phyloP scores from a whole-genome alignment of 495 filamentous ascomycete species.

The Aspergillus carlsbadensis region DNA sequence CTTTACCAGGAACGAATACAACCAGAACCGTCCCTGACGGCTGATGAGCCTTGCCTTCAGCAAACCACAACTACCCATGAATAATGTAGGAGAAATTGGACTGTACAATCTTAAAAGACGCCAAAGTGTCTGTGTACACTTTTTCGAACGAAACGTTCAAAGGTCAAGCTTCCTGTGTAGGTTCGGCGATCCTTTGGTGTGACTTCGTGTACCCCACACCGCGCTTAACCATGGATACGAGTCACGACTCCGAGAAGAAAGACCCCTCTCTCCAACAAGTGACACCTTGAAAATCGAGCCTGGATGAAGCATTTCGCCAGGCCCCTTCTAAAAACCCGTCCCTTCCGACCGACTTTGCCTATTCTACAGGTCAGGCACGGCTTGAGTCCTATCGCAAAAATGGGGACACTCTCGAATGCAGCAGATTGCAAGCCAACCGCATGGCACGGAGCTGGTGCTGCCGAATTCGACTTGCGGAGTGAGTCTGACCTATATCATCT shows the following conservation, averaged over 20 bases:
- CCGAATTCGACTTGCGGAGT: conserved; percentile 62
- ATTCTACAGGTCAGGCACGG: conserved; percentile 2
- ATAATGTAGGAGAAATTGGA: too few species aligned
- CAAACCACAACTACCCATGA: too few species aligned
- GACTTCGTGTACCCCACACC: not conserved
- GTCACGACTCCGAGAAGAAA: not conserved
- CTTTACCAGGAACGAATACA: too few species aligned
- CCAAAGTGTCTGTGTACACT: too few species aligned
- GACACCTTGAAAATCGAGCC: not conserved
- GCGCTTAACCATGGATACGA: not conserved
- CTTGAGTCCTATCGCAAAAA: conserved; percentile 26
- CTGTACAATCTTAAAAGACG: too few species aligned
- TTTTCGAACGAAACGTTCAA: too few species aligned
- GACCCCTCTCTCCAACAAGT: not conserved
- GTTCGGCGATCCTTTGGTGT: too few species aligned
- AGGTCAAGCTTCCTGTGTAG: too few species aligned
- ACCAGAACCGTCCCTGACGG: too few species aligned
- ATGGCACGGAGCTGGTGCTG: conserved; percentile 61
- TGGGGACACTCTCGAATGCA: conserved; percentile 23
- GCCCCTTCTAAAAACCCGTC: conserved; percentile 17
- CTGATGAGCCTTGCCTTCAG: too few species aligned
- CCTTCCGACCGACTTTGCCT: not conserved
- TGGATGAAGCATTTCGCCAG: conserved; percentile 18
- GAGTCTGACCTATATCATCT: conserved; percentile 9
- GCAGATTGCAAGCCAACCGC: conserved; percentile 33